A percentile compares a stretch with the other conserved stretches of the same genome.
These are phyloP conservation scores for Epichloe uncinata DNA, from an alignment of 2,329 filamentous ascomycete genomes.

Conservation along the genomic window DNA sequence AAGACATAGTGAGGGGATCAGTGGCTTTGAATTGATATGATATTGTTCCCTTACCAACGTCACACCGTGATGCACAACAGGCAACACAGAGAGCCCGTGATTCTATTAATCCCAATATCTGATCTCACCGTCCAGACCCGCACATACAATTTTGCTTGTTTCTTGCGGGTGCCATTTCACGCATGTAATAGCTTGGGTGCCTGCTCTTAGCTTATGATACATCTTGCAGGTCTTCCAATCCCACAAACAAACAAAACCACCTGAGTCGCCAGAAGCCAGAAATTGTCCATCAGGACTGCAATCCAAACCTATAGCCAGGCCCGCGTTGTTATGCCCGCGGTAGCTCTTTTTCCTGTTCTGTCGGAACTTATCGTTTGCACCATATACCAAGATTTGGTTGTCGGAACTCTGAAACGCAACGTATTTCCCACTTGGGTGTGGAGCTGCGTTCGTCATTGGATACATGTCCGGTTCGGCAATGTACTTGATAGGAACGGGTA, in stretches of 20 bases:
- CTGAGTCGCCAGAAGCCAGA: slow-evolving; percentile 73
- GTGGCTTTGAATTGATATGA: too few relatives aligned
- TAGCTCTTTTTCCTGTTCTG: slow-evolving; percentile 97
- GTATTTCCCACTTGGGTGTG: slow-evolving; percentile 85
- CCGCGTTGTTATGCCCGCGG: slow-evolving; percentile 89
- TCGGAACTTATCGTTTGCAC: slow-evolving; percentile 85
- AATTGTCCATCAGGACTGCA: slow-evolving; percentile 89
- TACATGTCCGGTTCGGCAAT: slow-evolving; percentile 98
- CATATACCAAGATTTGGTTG: slow-evolving; percentile 95
- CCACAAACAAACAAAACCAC: slow-evolving; percentile 89
- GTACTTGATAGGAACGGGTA: slow-evolving; percentile 96
- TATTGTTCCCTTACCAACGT: not conserved
- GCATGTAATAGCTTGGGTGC: slow-evolving; percentile 70
- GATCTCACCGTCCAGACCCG: slow-evolving; percentile 76
- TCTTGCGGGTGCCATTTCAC: slow-evolving; percentile 97
- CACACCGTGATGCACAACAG: not conserved
- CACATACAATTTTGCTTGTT: slow-evolving; percentile 84
- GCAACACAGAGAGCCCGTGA: not conserved
- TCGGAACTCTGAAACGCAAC: slow-evolving; percentile 88
- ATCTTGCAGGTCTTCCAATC: slow-evolving; percentile 99
- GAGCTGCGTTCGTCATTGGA: slow-evolving; percentile 72
- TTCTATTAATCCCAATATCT: slow-evolving; percentile 74
- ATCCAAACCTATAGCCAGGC: slow-evolving; percentile 80
- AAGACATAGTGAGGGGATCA: too few relatives aligned
- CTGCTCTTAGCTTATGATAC: slow-evolving; percentile 89